Conservation (phyloP, 2,329 filamentous ascomycete genomes). For the Phaeomoniella chlamydospora region DNA sequence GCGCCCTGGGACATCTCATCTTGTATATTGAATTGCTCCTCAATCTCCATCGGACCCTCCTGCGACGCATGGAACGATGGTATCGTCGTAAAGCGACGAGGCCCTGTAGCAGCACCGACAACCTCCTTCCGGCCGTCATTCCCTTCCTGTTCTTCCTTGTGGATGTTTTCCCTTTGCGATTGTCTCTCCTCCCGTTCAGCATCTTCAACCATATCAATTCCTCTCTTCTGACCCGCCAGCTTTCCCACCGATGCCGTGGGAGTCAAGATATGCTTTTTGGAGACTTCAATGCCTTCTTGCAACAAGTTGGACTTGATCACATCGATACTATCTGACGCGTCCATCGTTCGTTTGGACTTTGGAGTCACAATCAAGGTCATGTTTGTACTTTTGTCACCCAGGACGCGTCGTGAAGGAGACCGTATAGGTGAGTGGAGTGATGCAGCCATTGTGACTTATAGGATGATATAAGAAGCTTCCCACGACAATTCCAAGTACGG, state of each 20-base stretch:
- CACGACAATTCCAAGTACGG: too few species aligned
- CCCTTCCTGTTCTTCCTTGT: constrained; percentile 1
- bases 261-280: not conserved
- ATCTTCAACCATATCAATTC: constrained; percentile 7
- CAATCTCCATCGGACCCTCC: constrained; percentile 6
- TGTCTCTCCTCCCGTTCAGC: constrained; percentile 2
- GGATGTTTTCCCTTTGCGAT: constrained; percentile 5
- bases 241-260: not conserved
- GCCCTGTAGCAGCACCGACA: not conserved
- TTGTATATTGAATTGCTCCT: constrained; percentile 10
- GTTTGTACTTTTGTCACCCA: constrained; percentile 12
- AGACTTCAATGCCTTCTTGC: not conserved
- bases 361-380: constrained; percentile 4
- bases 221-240: constrained; percentile 10
- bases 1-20: constrained; percentile 12
- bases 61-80: constrained; percentile 10
- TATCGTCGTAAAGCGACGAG: constrained; percentile 5
- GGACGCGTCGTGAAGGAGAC: constrained; percentile 1
- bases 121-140: not conserved
- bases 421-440: not conserved
- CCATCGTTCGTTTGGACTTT: constrained; percentile 3
- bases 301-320: constrained; percentile 1
- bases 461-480: too few species aligned
- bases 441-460: not conserved
- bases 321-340: not conserved